Base-by-base conservation (phyloP, 1,284 basidiomycete species). In the Cryptococcus deneoformans region DNA sequence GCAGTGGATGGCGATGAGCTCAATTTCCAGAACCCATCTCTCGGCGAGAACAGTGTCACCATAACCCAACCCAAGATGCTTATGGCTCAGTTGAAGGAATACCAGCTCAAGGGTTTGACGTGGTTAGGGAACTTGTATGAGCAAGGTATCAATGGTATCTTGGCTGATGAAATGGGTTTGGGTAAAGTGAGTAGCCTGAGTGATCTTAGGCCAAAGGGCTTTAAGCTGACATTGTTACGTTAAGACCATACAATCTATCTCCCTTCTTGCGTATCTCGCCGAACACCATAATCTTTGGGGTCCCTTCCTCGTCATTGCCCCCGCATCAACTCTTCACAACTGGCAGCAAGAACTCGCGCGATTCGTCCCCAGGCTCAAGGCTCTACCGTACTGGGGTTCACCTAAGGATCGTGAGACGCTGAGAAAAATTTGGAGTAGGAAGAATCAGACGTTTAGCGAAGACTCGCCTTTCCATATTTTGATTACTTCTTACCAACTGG, bases 271-370 rank as follows among this genome's bases (percentile, higher is more conserved):
- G 5, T 96, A 99, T 78, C 86, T 99, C 20, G 95, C 96, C 8
- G 96, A 99, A 79, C 87, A 87, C 1, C 96, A 99, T 76, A 90
- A 98, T 72, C 96, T 99, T 60, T 99, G 96, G 96, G 96, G 96
- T 0, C 96, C 96, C 14, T 99, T 99, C 77, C 84, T 99, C n/a
- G 94, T 99, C 57, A 96, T 99, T 51, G 93, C 96, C 1, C 96
- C 96, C 1, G 90, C 94, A 1, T 98, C 95, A 5, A 99, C 96
- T 0, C 81, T 99, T 63, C 96, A 99, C 79, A 99, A 99, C 73
- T 99, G 96, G 96, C 95, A 99, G 76, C 96, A 99, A 73, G 96
- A 99, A 78, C 85, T 99, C 58, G 89, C 91, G 35, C 87, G 92
- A 36, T 99, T 99, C 75, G 92, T 97, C 4, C 96, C 96, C 29